These are phyloP conservation scores for Blakeslea trispora DNA, from an alignment of 371 early-diverging fungal genomes.

Conservation along the genomic window DNA sequence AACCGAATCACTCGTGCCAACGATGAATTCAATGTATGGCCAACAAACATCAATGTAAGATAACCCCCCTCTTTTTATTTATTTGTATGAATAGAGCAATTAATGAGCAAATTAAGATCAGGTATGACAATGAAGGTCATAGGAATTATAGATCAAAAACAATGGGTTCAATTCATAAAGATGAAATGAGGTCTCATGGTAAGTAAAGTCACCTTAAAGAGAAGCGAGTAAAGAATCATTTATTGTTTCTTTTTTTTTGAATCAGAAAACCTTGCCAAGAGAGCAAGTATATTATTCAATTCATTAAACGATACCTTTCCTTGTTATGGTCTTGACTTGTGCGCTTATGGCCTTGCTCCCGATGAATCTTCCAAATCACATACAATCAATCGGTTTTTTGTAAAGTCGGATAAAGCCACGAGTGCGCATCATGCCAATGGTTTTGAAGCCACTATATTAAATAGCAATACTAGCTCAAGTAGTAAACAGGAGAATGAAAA, in stretches of 20 bases:
- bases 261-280: slow-evolving; percentile 2
- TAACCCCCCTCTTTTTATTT: background rate
- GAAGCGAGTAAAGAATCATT: background rate
- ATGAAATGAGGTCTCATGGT: slow-evolving; percentile 24
- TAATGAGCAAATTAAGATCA: background rate
- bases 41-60: slow-evolving; percentile 37
- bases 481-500: background rate
- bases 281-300: slow-evolving; percentile 27
- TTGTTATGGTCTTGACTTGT: slow-evolving; percentile 36
- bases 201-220: background rate
- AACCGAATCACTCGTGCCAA: slow-evolving; percentile 51
- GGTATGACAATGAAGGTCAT: slow-evolving; percentile 1
- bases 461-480: background rate
- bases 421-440: slow-evolving; percentile 7
- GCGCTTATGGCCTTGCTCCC: slow-evolving; percentile 28
- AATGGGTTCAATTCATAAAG: slow-evolving; percentile 10
- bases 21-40: slow-evolving; percentile 57
- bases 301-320: slow-evolving; percentile 33
- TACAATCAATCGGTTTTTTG: slow-evolving; percentile 38
- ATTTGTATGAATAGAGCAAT: too few species aligned
- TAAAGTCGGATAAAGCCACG: slow-evolving; percentile 5
- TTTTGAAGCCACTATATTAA: too few species aligned
- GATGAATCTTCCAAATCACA: slow-evolving; percentile 33
- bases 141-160: slow-evolving; percentile 29
- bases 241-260: background rate